phyloP scores from a whole-genome alignment of 2,329 filamentous ascomycete species.

The Plenodomus lindquistii region DNA sequence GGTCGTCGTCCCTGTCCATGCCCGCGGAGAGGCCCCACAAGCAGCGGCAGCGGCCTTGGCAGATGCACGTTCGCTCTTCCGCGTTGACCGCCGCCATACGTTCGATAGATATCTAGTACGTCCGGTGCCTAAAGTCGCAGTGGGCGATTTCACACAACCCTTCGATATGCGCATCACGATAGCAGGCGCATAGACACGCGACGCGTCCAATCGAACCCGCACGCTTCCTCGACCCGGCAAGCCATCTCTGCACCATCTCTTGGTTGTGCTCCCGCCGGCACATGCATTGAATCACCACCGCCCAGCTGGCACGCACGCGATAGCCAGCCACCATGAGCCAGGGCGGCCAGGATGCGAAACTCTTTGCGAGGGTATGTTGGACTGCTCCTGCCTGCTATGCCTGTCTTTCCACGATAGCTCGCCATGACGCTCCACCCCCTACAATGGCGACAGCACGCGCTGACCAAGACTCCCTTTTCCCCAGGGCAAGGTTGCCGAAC shows the following conservation, averaged over 20 bases:
- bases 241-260: constrained; percentile 25
- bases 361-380: constrained; percentile 89
- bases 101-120: too few relatives aligned
- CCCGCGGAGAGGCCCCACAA: constrained; percentile 8
- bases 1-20: neutral
- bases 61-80: constrained; percentile 29
- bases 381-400: constrained; percentile 1
- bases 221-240: constrained; percentile 10
- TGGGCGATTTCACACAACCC: constrained; percentile 4
- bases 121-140: neutral
- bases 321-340: constrained; percentile 59
- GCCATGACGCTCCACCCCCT: constrained; percentile 44
- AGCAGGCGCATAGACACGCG: constrained; percentile 10
- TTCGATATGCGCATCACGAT: constrained; percentile 24
- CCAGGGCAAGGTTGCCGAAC: constrained; percentile 98
- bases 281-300: constrained; percentile 33
- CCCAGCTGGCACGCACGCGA: constrained; percentile 22
- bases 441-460: constrained; percentile 47
- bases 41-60: constrained; percentile 18
- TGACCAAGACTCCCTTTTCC: constrained; percentile 53
- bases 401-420: neutral
- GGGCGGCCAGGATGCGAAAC: constrained; percentile 92
- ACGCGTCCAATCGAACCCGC: constrained; percentile 17
- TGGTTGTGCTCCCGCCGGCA: constrained; percentile 31
- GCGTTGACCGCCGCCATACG: constrained; percentile 22